Evolutionary conservation across 2,329 filamentous ascomycete species (phyloP).

Genomic region (Clonostachys byssicola): DNA sequence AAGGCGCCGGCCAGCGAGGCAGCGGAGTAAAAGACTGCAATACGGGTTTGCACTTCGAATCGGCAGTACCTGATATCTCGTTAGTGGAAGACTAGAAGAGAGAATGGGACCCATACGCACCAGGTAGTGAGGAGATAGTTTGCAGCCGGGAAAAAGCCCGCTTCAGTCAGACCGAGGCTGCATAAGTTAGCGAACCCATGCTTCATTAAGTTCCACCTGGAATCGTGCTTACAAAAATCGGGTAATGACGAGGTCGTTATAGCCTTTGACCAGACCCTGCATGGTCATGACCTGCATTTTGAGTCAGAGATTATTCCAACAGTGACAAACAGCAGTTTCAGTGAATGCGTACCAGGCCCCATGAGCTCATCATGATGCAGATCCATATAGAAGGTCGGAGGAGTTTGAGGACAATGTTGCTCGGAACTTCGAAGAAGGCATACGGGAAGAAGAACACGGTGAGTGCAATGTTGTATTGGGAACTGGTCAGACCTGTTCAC

Average conservation of each 20-base stretch:
- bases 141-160: conserved; percentile 63
- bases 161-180: conserved; percentile 56
- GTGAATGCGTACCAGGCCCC: conserved; percentile 1
- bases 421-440: conserved; percentile 33
- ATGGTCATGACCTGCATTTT: not conserved
- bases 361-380: conserved; percentile 2
- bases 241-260: conserved; percentile 36
- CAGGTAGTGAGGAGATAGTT: conserved; percentile 37
- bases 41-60: conserved; percentile 6
- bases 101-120: not conserved
- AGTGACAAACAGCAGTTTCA: not conserved
- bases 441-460: conserved; percentile 57
- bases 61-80: conserved; percentile 1
- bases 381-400: conserved; percentile 6
- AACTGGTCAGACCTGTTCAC: conserved; percentile 38
- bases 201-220: not conserved
- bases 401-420: conserved; percentile 21
- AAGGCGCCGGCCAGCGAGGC: conserved; percentile 13
- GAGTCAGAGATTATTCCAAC: too few relatives aligned
- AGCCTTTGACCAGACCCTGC: conserved; percentile 34
- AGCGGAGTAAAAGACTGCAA: conserved; percentile 20
- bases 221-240: conserved; percentile 23
- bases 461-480: conserved; percentile 56
- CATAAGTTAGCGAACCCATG: conserved; percentile 4
- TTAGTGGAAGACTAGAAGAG: conserved; percentile 18